These are phyloP conservation scores for Inga oerstediana DNA, from an alignment of 306 rosid species.

Conservation along the genomic window DNA sequence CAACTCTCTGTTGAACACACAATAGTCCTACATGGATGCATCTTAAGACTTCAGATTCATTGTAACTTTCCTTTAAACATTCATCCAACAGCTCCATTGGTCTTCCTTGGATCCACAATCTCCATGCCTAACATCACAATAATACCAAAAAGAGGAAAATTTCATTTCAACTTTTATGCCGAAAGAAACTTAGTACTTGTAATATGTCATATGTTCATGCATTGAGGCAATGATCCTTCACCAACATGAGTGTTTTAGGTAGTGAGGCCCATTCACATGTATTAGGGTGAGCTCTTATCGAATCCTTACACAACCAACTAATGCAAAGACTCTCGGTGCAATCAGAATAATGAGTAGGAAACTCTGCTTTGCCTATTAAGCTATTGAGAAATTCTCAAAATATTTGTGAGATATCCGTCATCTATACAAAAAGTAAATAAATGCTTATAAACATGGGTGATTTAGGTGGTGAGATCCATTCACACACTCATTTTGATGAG, in stretches of 20 bases:
- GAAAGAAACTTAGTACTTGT: neutral
- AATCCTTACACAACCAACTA: neutral
- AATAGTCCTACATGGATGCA: too few species aligned
- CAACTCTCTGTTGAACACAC: too few species aligned
- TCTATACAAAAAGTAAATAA: neutral
- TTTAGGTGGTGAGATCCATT: neutral
- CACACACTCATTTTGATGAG: neutral
- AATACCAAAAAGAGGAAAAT: neutral
- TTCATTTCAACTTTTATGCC: neutral
- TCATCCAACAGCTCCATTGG: conserved; percentile 30
- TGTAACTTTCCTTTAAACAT: neutral
- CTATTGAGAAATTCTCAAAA: neutral
- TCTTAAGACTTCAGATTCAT: neutral
- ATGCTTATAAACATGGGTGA: neutral
- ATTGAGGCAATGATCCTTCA: neutral
- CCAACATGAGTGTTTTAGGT: neutral
- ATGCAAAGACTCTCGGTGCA: neutral
- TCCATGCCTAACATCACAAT: conserved; percentile 28
- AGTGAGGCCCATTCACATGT: neutral
- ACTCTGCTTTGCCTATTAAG: neutral
- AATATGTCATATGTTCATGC: neutral
- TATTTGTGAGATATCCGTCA: neutral
- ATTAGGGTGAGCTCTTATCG: neutral
- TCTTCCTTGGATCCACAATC: conserved; percentile 27
- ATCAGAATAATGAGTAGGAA: neutral